Evolutionary conservation across 1,139 yeast genomes (phyloP), one percentile per base, ranked within the genome.

Genomic region (Nakaseomyces uthaithaninus): DNA sequence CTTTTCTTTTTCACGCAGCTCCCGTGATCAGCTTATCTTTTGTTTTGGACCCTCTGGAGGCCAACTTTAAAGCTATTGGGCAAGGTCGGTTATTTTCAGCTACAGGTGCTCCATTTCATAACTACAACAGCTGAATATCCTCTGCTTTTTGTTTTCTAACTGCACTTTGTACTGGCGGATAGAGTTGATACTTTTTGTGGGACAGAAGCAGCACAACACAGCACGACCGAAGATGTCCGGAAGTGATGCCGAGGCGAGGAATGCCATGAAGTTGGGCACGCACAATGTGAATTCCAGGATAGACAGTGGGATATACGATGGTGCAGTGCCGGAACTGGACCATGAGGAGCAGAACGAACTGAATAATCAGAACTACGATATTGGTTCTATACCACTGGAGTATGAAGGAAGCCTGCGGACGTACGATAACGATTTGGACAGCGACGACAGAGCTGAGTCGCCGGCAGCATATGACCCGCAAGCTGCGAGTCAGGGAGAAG

Each of bases 301-400:
- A 8, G 20, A 31, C 20, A 25, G 25, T 8, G 25, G 35, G 19
- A 31, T 31, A n/a, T 31, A 31, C 14, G 16, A 20, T 31, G 35
- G 35, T 31, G 35, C 35, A 19, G 12, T 31, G 8, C 35, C 35
- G 9, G 35, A 20, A 17, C 3, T 31, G 35, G 25, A 31, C 8
- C 10, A 19, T n/a, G 26, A 7, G 4, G 11, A 6, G 16, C 15
- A 20, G 11, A 11, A 20, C 2, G 25, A 31, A 6, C 6, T 31
- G 16, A 31, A 31, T 20, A 5, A 31, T 31, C 25, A 31, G 18
- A 19, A 31, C 25, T 31, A 31, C 12, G 35, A 20, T 4, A 25
- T 20, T 19, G 25, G 6, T 20, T 19, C 35, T 19, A 12, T 20
- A 20, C 25, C 15, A 20, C 25, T 31, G 4, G 35, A 31, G 18